Percentiles rank a stretch among this genome's conserved stretches.
Evolutionary conservation across 306 rosid species (phyloP).

Genomic region (Prinsepia uniflora): DNA sequence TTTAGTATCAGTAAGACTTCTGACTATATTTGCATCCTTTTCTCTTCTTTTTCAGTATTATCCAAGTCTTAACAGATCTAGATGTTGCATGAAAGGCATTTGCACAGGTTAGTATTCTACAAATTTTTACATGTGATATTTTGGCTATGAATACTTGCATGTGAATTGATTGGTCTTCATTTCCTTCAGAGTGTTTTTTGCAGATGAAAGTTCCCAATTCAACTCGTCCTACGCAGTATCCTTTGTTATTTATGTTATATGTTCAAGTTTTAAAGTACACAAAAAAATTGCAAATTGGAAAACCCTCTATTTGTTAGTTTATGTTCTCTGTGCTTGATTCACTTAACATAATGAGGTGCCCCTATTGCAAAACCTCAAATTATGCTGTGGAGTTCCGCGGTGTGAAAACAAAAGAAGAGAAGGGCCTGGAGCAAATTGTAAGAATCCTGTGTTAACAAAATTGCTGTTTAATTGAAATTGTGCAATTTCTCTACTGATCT

Average conservation of each 20-base stretch:
- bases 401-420: constrained; percentile 92
- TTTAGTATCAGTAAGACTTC: constrained; percentile 11
- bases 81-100: constrained; percentile 98
- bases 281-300: background rate
- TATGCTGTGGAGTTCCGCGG: constrained; percentile 98
- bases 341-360: constrained; percentile 79
- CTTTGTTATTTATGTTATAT: constrained; percentile 28
- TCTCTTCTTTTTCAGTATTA: constrained; percentile 52
- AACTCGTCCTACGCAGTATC: constrained; percentile 99
- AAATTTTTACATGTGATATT: constrained; percentile 5
- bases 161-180: constrained; percentile 34
- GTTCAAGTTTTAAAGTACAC: constrained; percentile 9
- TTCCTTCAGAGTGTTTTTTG: constrained; percentile 81
- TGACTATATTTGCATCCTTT: constrained; percentile 24
- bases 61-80: constrained; percentile 97
- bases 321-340: constrained; percentile 26
- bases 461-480: constrained; percentile 10
- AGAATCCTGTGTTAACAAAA: constrained; percentile 17
- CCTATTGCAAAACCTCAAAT: constrained; percentile 87
- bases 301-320: constrained; percentile 2
- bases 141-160: background rate
- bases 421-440: constrained; percentile 88
- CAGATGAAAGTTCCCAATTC: constrained; percentile 99
- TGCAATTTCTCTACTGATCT: constrained; percentile 15
- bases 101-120: constrained; percentile 69